Evolutionary conservation across 192 early-diverging fungal genomes (phyloP), one percentile per base, ranked within the genome.

Genomic region (Rhizoclosmatium globosum): DNA sequence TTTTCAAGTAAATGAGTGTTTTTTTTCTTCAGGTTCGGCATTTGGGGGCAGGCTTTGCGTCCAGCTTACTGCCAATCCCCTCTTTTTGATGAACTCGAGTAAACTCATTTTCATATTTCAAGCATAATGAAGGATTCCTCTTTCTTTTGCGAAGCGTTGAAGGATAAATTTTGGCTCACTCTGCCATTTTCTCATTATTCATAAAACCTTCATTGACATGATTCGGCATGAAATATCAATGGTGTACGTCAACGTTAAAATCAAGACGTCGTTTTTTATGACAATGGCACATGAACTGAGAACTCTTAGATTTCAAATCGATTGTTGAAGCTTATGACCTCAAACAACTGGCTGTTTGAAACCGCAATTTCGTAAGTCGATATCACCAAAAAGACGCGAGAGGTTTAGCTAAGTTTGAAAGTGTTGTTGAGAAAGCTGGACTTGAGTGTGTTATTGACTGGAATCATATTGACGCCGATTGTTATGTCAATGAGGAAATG

Each of bases 401-500:
- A 90, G 60, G 77, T 89, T 15, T 84, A 85, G 2, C 83, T 41
- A 85, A 87, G 64, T 91, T 91, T 80, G 84, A 88, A 68, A 87
- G 81, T 42, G 86, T 86, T n/a, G 83, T 87, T 42, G 82, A 80
- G 72, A 84, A 84, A 50, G 81, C 84, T 11, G 74, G 83, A 23
- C 64, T 91, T 19, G 39, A 86, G 3, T 89, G 76, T 60, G 65
- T 70, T 19, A 81, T 87, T 45, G 85, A 87, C 9, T 82, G 79
- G 50, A 79, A 76, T n/a, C 39, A 58, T 48, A 56, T 58, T 6
- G 78, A 50, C n/a, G 38, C 13, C 44, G 6, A 15, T 23, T 56
- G 81, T 11, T 92, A 78, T 76, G 75, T 92, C 3, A 89, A 92
- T 64, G 77, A 78, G 13, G 89, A 90, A 58, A 90, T 92, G 88